Base-by-base conservation (phyloP, 1,139 yeast genomes). In the Blastobotrys serpentis region DNA sequence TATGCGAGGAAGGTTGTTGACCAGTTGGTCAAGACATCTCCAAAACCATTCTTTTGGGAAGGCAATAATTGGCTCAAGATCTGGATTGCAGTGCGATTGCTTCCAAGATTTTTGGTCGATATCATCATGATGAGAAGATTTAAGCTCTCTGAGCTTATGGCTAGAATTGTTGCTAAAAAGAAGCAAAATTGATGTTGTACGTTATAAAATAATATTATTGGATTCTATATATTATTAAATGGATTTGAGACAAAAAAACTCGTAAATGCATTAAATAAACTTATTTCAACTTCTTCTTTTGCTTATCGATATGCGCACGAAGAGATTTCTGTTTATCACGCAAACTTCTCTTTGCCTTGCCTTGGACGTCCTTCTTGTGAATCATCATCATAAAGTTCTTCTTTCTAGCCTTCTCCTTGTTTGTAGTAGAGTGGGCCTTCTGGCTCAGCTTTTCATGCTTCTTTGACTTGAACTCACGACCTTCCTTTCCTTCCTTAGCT, bases 301-400 rank as follows among this genome's bases (percentile, higher is more conserved):
- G 97, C 68, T 86, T 87, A 48, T 80, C 81, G 53, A 88, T 79
- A 63, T 92, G 98, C 2, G 95, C 95, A 55, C 84, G 75, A 58
- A 92, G 73, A 14, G 85, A 82, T 69, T 82, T 86, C 68, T 89
- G 98, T 68, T 89, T 82, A 69, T 92, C 98, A 60, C 96, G 78
- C 62, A 92, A 74, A 49, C 96, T 86, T 75, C 86, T 75, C 71
- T 84, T 86, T 55, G 85, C 92, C 69, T 92, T 92, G 54, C 98
- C 98, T 70, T 86, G 95, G 40, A 92, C 98, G 46, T 87, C 82
- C 61, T 81, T 80, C 74, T 92, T 92, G 71, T 92, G 99, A 60
- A 92, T 86, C 90, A 86, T 86, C 99, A 92, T 92, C 66, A 94
- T 92, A 66, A 89, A 92, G 72, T 92, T 94, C 96, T 92, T 92